Percentiles rank a stretch among this genome's conserved stretches.
These are phyloP conservation scores for Alternaria alternata DNA, from an alignment of 2,329 filamentous ascomycete genomes.

Conservation along the genomic window DNA sequence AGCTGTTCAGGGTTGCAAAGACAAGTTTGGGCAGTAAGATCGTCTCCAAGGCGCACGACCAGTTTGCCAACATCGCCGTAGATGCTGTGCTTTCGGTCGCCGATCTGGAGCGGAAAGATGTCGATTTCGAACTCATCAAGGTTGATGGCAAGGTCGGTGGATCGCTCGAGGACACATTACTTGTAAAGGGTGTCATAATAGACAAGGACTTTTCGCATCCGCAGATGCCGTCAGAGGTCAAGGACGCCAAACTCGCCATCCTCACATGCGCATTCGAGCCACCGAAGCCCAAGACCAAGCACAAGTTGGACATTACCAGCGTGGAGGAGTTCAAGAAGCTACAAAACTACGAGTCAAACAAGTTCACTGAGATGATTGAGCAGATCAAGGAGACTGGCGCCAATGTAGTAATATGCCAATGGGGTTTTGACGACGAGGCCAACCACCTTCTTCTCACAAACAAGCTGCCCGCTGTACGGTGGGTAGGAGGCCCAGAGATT, in stretches of 20 bases:
- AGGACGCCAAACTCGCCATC: conserved; percentile 96
- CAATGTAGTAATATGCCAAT: conserved; percentile 98
- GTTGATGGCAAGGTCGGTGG: conserved; percentile 98
- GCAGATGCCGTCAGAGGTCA: conserved; percentile 96
- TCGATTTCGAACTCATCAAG: conserved; percentile 99
- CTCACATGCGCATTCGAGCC: conserved; percentile 98
- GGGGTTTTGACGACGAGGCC: conserved; percentile 99
- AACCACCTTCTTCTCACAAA: conserved; percentile 98
- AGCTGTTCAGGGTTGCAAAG: conserved; percentile 92
- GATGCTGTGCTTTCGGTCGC: conserved; percentile 97
- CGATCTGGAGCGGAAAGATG: conserved; percentile 93
- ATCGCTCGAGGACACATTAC: conserved; percentile 86
- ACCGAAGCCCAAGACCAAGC: conserved; percentile 99
- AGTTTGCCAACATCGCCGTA: conserved; percentile 96
- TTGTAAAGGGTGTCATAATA: conserved; percentile 97
- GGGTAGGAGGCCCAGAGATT: conserved; percentile 98
- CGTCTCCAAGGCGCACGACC: conserved; percentile 97
- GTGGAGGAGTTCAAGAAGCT: conserved; percentile 99
- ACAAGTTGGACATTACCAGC: conserved; percentile 95
- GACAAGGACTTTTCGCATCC: conserved; percentile 99
- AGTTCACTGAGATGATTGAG: conserved; percentile 98
- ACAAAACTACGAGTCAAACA: conserved; percentile 92
- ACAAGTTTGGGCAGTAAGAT: conserved; percentile 98
- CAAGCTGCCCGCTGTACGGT: conserved; percentile 91
- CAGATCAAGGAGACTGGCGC: conserved; percentile 97